Conservation (phyloP, 441 rosid species). For the Breynia disticha region DNA sequence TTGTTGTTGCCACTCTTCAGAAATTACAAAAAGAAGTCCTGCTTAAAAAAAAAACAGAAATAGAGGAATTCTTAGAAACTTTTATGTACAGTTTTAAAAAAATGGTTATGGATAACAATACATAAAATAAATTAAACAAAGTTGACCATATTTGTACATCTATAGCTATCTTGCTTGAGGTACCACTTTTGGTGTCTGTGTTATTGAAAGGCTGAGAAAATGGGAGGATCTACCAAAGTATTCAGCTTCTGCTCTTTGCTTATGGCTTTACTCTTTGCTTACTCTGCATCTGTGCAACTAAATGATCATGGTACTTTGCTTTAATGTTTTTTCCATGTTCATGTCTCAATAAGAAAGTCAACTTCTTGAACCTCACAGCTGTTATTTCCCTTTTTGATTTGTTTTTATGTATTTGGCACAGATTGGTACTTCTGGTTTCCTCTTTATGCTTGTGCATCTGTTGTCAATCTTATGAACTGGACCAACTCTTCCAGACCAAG, state of each 20-base stretch:
- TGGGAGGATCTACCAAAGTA: constrained; percentile 29
- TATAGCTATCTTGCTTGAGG: not conserved
- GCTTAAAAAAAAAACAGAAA: no score
- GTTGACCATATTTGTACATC: constrained; percentile 19
- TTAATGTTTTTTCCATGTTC: not conserved
- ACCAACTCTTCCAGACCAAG: constrained; percentile 14
- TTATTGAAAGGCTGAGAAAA: constrained; percentile 10
- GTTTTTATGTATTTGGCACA: constrained; percentile 12
- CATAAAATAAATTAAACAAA: constrained; percentile 1
- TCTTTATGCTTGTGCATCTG: constrained; percentile 49
- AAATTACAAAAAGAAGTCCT: no score
- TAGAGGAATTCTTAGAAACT: not conserved
- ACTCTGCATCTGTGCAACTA: constrained; percentile 71
- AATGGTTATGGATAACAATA: no score
- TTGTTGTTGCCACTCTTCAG: no score
- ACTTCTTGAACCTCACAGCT: not conserved
- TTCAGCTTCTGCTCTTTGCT: constrained; percentile 42
- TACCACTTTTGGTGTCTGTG: not conserved
- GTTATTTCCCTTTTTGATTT: not conserved
- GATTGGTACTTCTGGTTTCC: constrained; percentile 92
- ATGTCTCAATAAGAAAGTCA: not conserved
- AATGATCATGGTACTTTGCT: constrained; percentile 52
- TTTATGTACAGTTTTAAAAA: no score
- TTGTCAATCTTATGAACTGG: constrained; percentile 40
- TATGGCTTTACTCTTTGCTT: constrained; percentile 64